Evolutionary conservation across 2,329 filamentous ascomycete genomes (phyloP).

Genomic region (Penicillium hordei): DNA sequence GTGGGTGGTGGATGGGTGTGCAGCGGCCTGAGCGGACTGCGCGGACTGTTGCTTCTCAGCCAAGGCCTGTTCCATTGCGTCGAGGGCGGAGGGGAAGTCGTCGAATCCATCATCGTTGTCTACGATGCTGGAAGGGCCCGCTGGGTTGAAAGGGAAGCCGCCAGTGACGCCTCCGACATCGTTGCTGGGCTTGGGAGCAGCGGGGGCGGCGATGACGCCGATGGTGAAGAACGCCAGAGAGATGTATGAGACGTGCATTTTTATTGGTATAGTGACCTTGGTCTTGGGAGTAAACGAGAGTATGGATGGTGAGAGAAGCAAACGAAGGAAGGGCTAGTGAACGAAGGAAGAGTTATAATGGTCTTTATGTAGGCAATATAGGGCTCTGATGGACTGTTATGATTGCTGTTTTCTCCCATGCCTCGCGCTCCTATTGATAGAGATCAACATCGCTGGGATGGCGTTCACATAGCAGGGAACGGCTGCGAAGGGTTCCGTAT

Average conservation of each 20-base stretch:
- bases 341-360: constrained; percentile 8
- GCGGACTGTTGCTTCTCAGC: constrained; percentile 2
- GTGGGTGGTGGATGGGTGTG: background rate
- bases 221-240: constrained; percentile 33
- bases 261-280: constrained; percentile 3
- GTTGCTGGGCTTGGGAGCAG: constrained; percentile 8
- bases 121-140: constrained; percentile 4
- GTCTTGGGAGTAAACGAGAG: constrained; percentile 8
- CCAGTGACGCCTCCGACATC: constrained; percentile 5
- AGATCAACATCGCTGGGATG: constrained; percentile 20
- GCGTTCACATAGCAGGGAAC: constrained; percentile 18
- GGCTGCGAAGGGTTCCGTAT: constrained; percentile 5
- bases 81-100: constrained; percentile 17
- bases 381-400: constrained; percentile 14
- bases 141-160: constrained; percentile 20
- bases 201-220: constrained; percentile 28
- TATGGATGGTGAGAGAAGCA: constrained; percentile 16
- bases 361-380: constrained; percentile 17
- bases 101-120: constrained; percentile 17
- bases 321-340: constrained; percentile 3
- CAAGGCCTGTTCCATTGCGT: constrained; percentile 15
- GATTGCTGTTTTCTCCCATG: constrained; percentile 17
- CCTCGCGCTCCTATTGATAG: constrained; percentile 13
- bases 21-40: background rate
- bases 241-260: constrained; percentile 24